A percentile compares a stretch with the other conserved stretches of the same genome.
Evolutionary conservation across 106 monocot species (phyloP).

Genomic region (Xerophyta viscosa): DNA sequence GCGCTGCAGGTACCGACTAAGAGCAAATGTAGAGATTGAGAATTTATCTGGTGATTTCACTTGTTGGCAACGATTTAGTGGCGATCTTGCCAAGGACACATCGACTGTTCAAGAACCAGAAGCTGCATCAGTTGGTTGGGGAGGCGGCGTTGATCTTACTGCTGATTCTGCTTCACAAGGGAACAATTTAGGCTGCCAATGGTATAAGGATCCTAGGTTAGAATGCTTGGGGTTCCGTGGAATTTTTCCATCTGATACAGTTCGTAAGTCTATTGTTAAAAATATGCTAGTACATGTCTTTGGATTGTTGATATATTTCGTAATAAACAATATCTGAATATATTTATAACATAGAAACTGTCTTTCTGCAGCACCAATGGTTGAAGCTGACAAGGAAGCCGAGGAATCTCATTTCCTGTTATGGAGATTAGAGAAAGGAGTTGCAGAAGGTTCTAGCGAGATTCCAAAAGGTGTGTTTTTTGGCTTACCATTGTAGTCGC

Average conservation of each 20-base stretch:
- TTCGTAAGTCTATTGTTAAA: constrained; percentile 38
- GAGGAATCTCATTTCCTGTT: constrained; percentile 60
- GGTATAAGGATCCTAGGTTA: constrained; percentile 87
- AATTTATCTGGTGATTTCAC: constrained; percentile 49
- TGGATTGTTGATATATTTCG: background rate
- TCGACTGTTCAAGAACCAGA: constrained; percentile 52
- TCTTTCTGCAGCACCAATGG: constrained; percentile 71
- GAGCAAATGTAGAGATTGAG: constrained; percentile 93
- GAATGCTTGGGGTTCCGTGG: constrained; percentile 74
- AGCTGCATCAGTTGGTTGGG: constrained; percentile 68
- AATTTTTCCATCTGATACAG: constrained; percentile 72
- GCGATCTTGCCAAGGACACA: constrained; percentile 9
- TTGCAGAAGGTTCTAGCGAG: constrained; percentile 93
- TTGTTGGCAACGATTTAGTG: constrained; percentile 95
- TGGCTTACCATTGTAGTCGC: no score
- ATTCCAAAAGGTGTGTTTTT: constrained; percentile 72
- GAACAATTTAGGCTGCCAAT: constrained; percentile 58
- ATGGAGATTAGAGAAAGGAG: constrained; percentile 88
- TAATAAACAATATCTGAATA: no score
- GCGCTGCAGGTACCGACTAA: constrained; percentile 58
- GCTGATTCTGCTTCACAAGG: constrained; percentile 53
- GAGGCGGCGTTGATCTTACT: constrained; percentile 40
- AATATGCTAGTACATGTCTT: background rate
- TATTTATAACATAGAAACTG: background rate
- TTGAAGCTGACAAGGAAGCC: constrained; percentile 71